These are phyloP conservation scores for Salix exigua DNA, from an alignment of 345 rosid species.

Conservation along the genomic window DNA sequence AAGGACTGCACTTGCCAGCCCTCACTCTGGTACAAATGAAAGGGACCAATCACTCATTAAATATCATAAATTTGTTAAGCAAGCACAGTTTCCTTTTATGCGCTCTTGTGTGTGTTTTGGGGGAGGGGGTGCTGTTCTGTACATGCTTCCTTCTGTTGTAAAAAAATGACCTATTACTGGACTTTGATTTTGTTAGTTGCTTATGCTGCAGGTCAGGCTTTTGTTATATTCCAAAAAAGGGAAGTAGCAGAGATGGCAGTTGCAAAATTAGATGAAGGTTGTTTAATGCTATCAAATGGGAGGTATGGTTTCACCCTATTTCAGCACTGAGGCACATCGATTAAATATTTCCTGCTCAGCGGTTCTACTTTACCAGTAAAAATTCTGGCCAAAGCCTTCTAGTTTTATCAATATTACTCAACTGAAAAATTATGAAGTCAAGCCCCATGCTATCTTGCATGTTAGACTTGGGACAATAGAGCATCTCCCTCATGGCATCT, in stretches of 20 bases:
- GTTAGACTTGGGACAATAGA: neutral
- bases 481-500: neutral
- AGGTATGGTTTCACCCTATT: conserved; percentile 44
- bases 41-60: neutral
- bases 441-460: neutral
- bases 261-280: conserved; percentile 47
- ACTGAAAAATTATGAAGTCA: neutral
- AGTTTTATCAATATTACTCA: neutral
- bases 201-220: conserved; percentile 63
- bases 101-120: neutral
- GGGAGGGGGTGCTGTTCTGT: neutral
- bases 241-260: conserved; percentile 56
- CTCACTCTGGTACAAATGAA: conserved; percentile 50
- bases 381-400: neutral
- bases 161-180: neutral
- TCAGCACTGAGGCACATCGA: neutral
- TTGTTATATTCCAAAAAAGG: conserved; percentile 59
- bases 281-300: conserved; percentile 70
- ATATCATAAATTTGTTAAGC: neutral
- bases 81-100: neutral
- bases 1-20: conserved; percentile 39
- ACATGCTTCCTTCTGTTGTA: neutral
- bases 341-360: neutral
- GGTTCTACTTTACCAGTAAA: neutral
- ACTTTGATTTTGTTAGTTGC: conserved; percentile 5